Base-by-base conservation (phyloP, 176 grass and related monocot species). In the Rhynchospora breviuscula region DNA sequence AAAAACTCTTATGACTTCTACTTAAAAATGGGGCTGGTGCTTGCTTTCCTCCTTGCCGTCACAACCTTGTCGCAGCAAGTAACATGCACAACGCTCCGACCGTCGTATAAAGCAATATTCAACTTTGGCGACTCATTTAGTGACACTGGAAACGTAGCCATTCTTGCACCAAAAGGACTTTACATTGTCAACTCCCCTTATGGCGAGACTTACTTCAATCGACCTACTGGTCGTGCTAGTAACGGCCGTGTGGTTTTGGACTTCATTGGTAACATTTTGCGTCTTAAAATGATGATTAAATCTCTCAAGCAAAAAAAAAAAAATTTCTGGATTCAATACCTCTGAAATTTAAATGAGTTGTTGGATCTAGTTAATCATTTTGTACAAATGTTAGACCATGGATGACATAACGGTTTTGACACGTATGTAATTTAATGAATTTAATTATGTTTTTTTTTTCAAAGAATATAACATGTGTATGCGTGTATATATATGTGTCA, bases 191-290 rank as follows among this genome's bases (percentile, higher is more conserved):
- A 59, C 23, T 67, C 25, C 5, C 90, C 87, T 6, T 85, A 87
- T 8, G 90, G 85, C 21, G 67, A 84, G 59, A 92, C 84, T 13
- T 89, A 68, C 87, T 92, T 92, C 51, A 74, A 85, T 23, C 60
- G 26, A 17, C 70, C 85, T 23, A 85, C 63, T 2, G 86, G 89
- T 3, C 83, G 86, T 0, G 79, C 49, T 18, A 86, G 77, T 70
- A n/a, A 92, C 21, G 90, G 87, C 18, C 84, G 85, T 3, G 10
- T 92, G 0, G 22, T 92, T 23, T 14, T 89, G n/a, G 90, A 87
- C 43, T 92, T 89, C 80, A 54, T 91, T 6, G 87, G 90, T 88
- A 91, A 7, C 4, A 29, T 13, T 67, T 63, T 63, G 35, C 35
- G 2, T 40, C 35, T 40, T 40, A 40, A 40, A 40, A 61, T 61